Evolutionary conservation across 345 rosid species (phyloP).

Genomic region (Diplotaxis tenuifolia): DNA sequence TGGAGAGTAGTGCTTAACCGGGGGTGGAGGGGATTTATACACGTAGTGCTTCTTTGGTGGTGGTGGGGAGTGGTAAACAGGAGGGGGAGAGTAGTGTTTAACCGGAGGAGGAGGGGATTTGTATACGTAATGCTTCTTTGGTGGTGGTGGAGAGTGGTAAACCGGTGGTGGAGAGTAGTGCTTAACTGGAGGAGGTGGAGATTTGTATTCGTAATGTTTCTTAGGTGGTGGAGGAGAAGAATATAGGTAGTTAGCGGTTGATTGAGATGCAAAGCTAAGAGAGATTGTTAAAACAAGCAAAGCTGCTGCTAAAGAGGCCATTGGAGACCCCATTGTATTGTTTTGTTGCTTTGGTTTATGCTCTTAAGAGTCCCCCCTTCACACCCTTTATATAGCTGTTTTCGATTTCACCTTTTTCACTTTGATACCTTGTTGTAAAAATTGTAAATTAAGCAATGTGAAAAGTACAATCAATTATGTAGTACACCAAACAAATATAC

Average conservation of each 20-base stretch:
- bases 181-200: slow-evolving; percentile 34
- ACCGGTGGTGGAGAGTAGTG: slow-evolving; percentile 35
- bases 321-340: slow-evolving; percentile 40
- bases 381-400: slow-evolving; percentile 36
- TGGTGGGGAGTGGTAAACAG: slow-evolving; percentile 34
- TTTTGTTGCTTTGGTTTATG: slow-evolving; percentile 23
- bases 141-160: slow-evolving; percentile 34
- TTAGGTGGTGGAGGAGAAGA: slow-evolving; percentile 42
- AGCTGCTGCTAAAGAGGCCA: slow-evolving; percentile 35
- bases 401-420: slow-evolving; percentile 8
- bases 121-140: slow-evolving; percentile 26
- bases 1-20: slow-evolving; percentile 13
- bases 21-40: slow-evolving; percentile 33
- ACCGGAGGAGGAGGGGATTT: slow-evolving; percentile 37
- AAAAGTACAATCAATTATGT: slow-evolving; percentile 17
- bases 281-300: slow-evolving; percentile 34
- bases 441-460: slow-evolving; percentile 7
- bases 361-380: slow-evolving; percentile 5
- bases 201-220: slow-evolving; percentile 30
- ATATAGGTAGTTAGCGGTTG: slow-evolving; percentile 36
- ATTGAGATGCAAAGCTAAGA: slow-evolving; percentile 27
- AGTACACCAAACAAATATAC: slow-evolving; percentile 20
- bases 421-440: slow-evolving; percentile 9
- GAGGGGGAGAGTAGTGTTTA: slow-evolving; percentile 20
- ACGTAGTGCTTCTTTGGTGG: slow-evolving; percentile 33